phyloP scores from a whole-genome alignment of 1,139 yeast species.

The Pichia sp. region DNA sequence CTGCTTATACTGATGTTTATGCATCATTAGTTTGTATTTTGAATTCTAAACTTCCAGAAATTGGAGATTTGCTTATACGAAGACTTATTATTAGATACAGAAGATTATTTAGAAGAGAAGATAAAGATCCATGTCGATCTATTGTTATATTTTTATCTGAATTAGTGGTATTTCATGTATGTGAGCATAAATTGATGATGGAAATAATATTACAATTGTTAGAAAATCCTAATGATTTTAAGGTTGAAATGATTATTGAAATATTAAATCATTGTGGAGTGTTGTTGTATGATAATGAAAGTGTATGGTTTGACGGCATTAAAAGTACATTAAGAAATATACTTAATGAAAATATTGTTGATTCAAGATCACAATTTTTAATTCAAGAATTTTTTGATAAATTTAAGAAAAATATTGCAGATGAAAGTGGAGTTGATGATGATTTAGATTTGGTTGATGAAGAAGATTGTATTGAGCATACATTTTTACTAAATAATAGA shows the following conservation, averaged over 20 bases:
- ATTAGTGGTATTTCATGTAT: conserved; percentile 58
- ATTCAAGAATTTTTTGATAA: conserved; percentile 50
- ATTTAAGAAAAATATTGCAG: conserved; percentile 42
- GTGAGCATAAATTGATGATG: conserved; percentile 56
- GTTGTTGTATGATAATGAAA: conserved; percentile 37
- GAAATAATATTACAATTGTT: conserved; percentile 60
- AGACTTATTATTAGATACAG: conserved; percentile 59
- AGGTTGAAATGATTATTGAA: conserved; percentile 43
- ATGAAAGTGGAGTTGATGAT: conserved; percentile 32
- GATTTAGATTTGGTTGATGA: conserved; percentile 59
- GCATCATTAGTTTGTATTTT: conserved; percentile 56
- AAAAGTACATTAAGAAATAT: conserved; percentile 57
- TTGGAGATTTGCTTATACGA: conserved; percentile 54
- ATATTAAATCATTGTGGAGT: conserved; percentile 42
- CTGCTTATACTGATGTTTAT: conserved; percentile 39
- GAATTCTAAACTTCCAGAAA: conserved; percentile 62
- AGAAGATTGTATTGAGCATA: conserved; percentile 57
- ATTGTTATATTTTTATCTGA: conserved; percentile 52
- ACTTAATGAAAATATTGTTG: conserved; percentile 49
- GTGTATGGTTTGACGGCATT: conserved; percentile 44
- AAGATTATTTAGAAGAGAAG: conserved; percentile 45
- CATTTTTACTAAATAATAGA: conserved; percentile 48
- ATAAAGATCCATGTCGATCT: conserved; percentile 39
- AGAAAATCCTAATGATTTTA: conserved; percentile 46
- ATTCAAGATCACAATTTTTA: conserved; percentile 40